Base-by-base conservation (phyloP, 2,329 filamentous ascomycete genomes). In the Taxawa tesnikishii region DNA sequence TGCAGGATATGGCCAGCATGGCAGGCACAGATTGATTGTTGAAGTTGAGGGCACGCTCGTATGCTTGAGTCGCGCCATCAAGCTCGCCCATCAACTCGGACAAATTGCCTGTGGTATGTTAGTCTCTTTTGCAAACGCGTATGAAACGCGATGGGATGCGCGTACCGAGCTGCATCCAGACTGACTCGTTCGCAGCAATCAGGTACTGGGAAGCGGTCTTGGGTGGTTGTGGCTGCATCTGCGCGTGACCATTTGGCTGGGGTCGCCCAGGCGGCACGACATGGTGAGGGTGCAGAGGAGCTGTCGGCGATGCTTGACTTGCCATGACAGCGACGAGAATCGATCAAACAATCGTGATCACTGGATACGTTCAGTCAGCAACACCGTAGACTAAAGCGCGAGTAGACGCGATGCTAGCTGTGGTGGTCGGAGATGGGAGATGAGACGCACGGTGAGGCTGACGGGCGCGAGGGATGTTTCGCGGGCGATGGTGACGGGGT, bases 81-180 rank as follows among this genome's bases (percentile, higher is more conserved):
- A 83, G 68, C 48, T 90, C 83, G 43, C 83, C 83, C 63, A 94
- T 74, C 46, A 90, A 63, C 62, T 98, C 88, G 14, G 83, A 82
- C 40, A 93, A 70, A 47, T 75, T 82, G 23, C 88, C 87, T 94
- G 39, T 14, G n/a, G 25, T 26, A 18, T 15, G 34, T 45, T 6
- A 40, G 30, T 10, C 25, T n/a, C 19, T 26, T 15, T 11, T 24
- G 18, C 15, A 14, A 4, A 17, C 8, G n/a, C n/a, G n/a, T n/a
- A n/a, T n/a, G n/a, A n/a, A n/a, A n/a, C n/a, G n/a, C n/a, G n/a
- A n/a, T n/a, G n/a, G n/a, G 26, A n/a, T 27, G 11, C 25, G 58
- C 75, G 42, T 78, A 94, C 85, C 88, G 45, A 96, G 81, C 54
- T 90, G 82, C 51, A 93, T 70, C 88, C 88, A 96, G 34, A 93